Base-by-base conservation (phyloP, 177 flowering plant genomes). In the Vitis hybrid region DNA sequence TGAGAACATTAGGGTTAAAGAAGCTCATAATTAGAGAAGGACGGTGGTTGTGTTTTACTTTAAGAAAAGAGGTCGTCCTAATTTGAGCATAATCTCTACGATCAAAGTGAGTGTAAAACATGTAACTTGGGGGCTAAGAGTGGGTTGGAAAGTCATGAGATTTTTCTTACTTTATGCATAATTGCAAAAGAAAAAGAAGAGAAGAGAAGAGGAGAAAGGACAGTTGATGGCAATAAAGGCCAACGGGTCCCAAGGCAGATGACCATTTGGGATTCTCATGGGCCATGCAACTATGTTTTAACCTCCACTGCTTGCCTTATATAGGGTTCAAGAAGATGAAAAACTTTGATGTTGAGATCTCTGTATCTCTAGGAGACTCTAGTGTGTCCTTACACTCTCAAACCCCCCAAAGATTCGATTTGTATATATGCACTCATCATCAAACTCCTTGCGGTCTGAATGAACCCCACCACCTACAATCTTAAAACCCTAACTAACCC, bases 211-310 rank as follows among this genome's bases (percentile, higher is more conserved):
- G 48, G 48, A 39, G 48, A 39, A 39, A 39, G 9, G 48, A 62
- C 65, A 48, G 26, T 62, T 62, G 65, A 62, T 62, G 65, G 65
- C 19, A 48, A 62, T 62, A 45, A 62, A 48, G 65, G 52, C 14
- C 15, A 22, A 2, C 0, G 45, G 62, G 62, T 20, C 62, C 62
- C 62, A 22, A 11, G 20, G 39, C 45, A 60, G 26, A 60, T 60
- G 11, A 5, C 62, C 62, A 60, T 60, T 60, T 60, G 62, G 39
- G 62, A 60, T 39, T 60, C 39, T 26, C 62, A 60, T 60, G 62
- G 62, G 39, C 62, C 62, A 60, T 60, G 39, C 62, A 22, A 20
- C 5, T 1, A 31, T 60, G 13, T 60, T 26, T 60, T 3, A 8
- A 57, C 18, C 39, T 26, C 39, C 3, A 12, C n/a, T 15, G 60